Base-by-base conservation (phyloP, 2,329 filamentous ascomycete species). In the Xylariaceae sp. region DNA sequence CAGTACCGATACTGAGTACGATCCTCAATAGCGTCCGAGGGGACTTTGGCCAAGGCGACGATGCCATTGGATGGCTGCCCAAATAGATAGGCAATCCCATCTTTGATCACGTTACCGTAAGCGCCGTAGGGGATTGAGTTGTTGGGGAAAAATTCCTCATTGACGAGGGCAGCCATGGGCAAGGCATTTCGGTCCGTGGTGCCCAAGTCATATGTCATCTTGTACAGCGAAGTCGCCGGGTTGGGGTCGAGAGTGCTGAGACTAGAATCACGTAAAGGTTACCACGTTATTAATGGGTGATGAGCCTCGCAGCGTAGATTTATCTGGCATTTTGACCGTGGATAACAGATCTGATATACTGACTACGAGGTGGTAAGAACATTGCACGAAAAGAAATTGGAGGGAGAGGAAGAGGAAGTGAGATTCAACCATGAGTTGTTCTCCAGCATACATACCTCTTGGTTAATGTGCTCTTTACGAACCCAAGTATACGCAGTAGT, bases 401-500 rank as follows among this genome's bases (percentile, higher is more conserved):
- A 22, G 6, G 19, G 19, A 32, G 9, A 19, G n/a, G 44, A 13
- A 13, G 36, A 8, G 22, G 8, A 42, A 18, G n/a, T 30, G 8
- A 41, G 18, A 16, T 13, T 16, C 22, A 42, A 22, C 12, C 4
- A 30, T 30, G 3, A 18, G 6, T 29, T 30, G 5, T 37, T 34
- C 10, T 19, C 13, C n/a, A 29, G 37, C 55, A 37, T 45, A 55
- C 55, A 32, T 45, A 58, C 55, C 55, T 56, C 54, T 32, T 30
- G 8, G 2, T 51, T 49, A 10, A 65, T 60, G 45, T 63, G 60
- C 2, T 16, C 8, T 43, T 67, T 59, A 21, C 39, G 44, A 49
- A 65, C 63, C 63, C 63, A 67, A 8, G 63, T 63, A 40, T 64
- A 63, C n/a, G 55, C 51, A 9, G 56, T 60, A 15, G 55, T 56